Evolutionary conservation across 768 basidiomycete genomes (phyloP).

Genomic region (Lentinula raphanica): DNA sequence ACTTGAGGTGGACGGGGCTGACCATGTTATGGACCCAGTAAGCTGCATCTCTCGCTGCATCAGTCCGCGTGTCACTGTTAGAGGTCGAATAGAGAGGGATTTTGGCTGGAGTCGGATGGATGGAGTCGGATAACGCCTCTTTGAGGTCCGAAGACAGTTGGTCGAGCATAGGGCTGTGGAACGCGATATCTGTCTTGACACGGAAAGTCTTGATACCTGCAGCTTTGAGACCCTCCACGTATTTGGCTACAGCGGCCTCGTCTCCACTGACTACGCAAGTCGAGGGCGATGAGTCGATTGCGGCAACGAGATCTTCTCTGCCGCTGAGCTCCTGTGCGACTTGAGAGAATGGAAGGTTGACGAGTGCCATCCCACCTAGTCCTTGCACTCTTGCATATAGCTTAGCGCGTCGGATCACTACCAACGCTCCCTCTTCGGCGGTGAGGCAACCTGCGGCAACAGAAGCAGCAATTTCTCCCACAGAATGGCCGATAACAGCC

Average conservation of each 20-base stretch:
- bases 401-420: neutral
- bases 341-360: neutral
- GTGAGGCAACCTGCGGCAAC: neutral
- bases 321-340: neutral
- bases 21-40: slow-evolving; percentile 4
- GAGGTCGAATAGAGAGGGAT: slow-evolving; percentile 1
- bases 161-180: slow-evolving; percentile 2
- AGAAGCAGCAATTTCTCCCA: slow-evolving; percentile 2
- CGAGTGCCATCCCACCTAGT: neutral
- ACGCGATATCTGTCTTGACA: neutral
- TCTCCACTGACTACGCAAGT: slow-evolving; percentile 1
- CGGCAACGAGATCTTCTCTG: neutral
- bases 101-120: neutral
- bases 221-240: neutral
- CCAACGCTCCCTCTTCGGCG: neutral
- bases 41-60: neutral
- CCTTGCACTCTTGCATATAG: neutral
- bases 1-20: slow-evolving; percentile 1
- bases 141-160: neutral
- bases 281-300: neutral
- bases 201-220: neutral
- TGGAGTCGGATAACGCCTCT: neutral
- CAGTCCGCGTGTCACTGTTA: neutral
- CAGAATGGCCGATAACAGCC: neutral
- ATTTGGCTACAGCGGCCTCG: neutral